Base-by-base conservation (phyloP, 257 asterid genomes). In the Solanum dulcamara region DNA sequence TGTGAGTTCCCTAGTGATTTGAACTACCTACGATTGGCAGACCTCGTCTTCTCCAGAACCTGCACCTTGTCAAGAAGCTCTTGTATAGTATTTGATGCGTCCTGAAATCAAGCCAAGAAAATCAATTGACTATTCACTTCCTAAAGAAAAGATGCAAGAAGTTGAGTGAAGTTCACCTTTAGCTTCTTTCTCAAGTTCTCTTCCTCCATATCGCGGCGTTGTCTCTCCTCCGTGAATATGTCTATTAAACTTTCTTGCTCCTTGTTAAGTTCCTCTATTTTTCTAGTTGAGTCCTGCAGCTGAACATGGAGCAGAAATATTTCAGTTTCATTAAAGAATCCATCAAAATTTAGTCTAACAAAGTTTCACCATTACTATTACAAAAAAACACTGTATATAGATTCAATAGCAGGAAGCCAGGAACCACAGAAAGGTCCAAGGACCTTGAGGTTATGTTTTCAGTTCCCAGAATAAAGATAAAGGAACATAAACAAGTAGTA, bases 201-300 rank as follows among this genome's bases (percentile, higher is more conserved):
- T 88, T 95, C 98, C 89, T 92, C 98, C 0, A 50, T 33, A 57
- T 94, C 94, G 0, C 95, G 97, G 1, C 97, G 98, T 81, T 92
- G 92, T 88, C 97, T 93, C 92, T 97, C 99, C 88, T 97, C 98
- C 5, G 98, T 87, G 88, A 97, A 94, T 87, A 94, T 86, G 37
- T 95, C 98, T 2, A 97, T 89, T 50, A 97, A 86, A 85, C 87
- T 89, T 68, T 92, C 98, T 89, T 93, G 97, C 87, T 97, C 99
- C 90, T 89, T 92, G 87, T 72, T 85, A 62, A 89, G 90, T 86
- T 92, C 95, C 88, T 91, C 92, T 81, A 90, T 32, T 84, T 90
- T 90, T n/a, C 18, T 80, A 4, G 40, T 89, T 14, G 91, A 86
- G 86, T 89, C 96, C 53, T 89, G 53, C 66, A 96, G 89, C 99